Base-by-base conservation (phyloP, 75 land plant species). In the Cunninghamia lanceolata region DNA sequence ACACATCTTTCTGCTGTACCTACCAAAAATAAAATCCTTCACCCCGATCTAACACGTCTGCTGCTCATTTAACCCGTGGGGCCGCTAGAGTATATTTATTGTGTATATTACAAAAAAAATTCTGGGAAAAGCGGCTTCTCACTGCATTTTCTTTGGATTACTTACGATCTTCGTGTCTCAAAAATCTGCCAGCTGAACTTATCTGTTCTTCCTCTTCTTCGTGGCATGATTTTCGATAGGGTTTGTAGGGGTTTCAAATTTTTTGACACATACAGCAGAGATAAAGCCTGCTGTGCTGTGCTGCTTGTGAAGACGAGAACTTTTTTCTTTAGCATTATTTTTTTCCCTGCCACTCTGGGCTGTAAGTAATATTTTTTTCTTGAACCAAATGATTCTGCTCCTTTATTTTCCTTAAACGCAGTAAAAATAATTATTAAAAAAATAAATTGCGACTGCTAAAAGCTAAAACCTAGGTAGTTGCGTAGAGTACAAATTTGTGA, bases 241-340 rank as follows among this genome's bases (percentile, higher is more conserved):
- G 68, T 28, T 63, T 63, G 75, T 34, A 73, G 75, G 75, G 34
- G 38, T 32, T 73, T 73, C 36, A 32, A 73, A 73, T 32, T 13
- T 34, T 32, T 73, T 32, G 75, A 73, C 75, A 34, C 13, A 30
- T 32, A 34, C 75, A 73, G 75, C 75, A 73, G 75, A 25, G 36
- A 73, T 73, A 73, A 73, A 73, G 75, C 75, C 75, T 73, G 75
- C 75, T 73, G 36, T 34, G 28, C 68, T 63, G 68, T 63, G 68
- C 68, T 63, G 68, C 68, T 63, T 63, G 68, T 63, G 68, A 73
- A 73, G 75, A 73, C 36, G 75, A 30, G 36, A 73, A 34, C 75
- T 38, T 73, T 34, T 73, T 73, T 73, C 75, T 73, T 73, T 73
- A 73, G 13, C 75, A 73, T 73, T 73, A 73, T 73, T 73, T 73